These are phyloP conservation scores for Adansonia grandidieri DNA, from an alignment of 441 rosid genomes.

Conservation along the genomic window DNA sequence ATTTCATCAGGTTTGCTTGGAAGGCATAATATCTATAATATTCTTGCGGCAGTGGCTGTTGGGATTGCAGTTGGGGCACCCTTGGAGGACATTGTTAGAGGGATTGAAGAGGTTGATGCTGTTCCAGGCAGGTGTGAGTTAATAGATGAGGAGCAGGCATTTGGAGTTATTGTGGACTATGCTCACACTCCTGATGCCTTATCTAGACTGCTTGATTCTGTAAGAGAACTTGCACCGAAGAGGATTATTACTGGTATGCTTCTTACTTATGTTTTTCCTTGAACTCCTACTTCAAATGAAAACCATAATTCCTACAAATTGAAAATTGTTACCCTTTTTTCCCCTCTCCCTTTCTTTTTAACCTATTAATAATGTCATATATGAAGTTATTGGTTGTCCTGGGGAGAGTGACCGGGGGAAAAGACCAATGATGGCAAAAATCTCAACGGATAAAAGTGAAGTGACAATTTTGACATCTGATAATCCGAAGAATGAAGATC, in stretches of 20 bases:
- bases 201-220: slow-evolving; percentile 85
- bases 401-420: slow-evolving; percentile 87
- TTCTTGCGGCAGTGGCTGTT: slow-evolving; percentile 89
- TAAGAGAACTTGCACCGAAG: slow-evolving; percentile 81
- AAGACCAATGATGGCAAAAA: slow-evolving; percentile 85
- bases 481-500: slow-evolving; percentile 91
- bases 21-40: slow-evolving; percentile 82
- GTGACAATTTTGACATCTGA: slow-evolving; percentile 90
- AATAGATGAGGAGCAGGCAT: slow-evolving; percentile 95
- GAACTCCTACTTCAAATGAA: slow-evolving; percentile 4
- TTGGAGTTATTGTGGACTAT: slow-evolving; percentile 88
- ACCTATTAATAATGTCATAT: slow-evolving; percentile 29
- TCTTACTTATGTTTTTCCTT: neutral
- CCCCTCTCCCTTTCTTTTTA: slow-evolving; percentile 1
- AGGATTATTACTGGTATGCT: slow-evolving; percentile 85
- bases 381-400: slow-evolving; percentile 76
- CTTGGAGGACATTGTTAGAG: slow-evolving; percentile 87
- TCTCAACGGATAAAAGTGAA: slow-evolving; percentile 92
- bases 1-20: slow-evolving; percentile 92
- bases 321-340: neutral
- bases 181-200: slow-evolving; percentile 83
- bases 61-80: slow-evolving; percentile 96
- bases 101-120: slow-evolving; percentile 90
- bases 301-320: neutral
- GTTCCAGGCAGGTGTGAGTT: slow-evolving; percentile 96